Evolutionary conservation across 305 asterid species (phyloP).

Genomic region (Ruellia speciosa): DNA sequence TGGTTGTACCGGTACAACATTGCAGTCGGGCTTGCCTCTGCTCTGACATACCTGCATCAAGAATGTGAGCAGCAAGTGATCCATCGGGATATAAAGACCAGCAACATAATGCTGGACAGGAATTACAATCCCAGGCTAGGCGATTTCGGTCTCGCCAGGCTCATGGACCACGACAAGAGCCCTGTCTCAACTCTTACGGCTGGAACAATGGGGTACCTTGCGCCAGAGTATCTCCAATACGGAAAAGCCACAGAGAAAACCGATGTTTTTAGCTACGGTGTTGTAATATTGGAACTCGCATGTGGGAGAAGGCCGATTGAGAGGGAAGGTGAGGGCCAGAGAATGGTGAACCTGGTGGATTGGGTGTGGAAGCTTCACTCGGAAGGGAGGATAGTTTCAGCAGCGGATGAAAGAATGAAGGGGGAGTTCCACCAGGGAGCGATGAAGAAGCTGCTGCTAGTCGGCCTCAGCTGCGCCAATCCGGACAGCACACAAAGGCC

Average conservation of each 20-base stretch:
- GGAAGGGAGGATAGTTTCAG: constrained; percentile 29
- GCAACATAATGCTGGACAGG: constrained; percentile 44
- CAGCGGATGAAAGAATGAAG: constrained; percentile 28
- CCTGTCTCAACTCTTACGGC: constrained; percentile 56
- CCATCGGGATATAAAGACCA: constrained; percentile 43
- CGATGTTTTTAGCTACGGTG: constrained; percentile 39
- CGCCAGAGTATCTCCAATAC: constrained; percentile 45
- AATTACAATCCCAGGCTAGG: constrained; percentile 37
- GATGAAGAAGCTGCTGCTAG: constrained; percentile 33
- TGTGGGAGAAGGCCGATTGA: constrained; percentile 49
- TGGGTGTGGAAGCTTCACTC: constrained; percentile 42
- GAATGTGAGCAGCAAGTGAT: constrained; percentile 61
- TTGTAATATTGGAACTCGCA: constrained; percentile 36
- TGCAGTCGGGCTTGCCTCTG: constrained; percentile 47
- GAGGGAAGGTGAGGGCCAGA: constrained; percentile 35
- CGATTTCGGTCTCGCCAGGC: constrained; percentile 46
- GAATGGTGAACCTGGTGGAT: constrained; percentile 40
- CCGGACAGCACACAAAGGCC: constrained; percentile 39
- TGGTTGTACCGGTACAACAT: constrained; percentile 39
- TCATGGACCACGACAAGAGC: constrained; percentile 46
- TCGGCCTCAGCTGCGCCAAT: constrained; percentile 41
- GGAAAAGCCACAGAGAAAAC: constrained; percentile 49
- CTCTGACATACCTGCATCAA: constrained; percentile 36
- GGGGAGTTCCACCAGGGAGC: constrained; percentile 28
- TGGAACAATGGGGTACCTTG: constrained; percentile 47